Conservation (phyloP, 805 yeast genomes). For the Danielia reshetovae region DNA sequence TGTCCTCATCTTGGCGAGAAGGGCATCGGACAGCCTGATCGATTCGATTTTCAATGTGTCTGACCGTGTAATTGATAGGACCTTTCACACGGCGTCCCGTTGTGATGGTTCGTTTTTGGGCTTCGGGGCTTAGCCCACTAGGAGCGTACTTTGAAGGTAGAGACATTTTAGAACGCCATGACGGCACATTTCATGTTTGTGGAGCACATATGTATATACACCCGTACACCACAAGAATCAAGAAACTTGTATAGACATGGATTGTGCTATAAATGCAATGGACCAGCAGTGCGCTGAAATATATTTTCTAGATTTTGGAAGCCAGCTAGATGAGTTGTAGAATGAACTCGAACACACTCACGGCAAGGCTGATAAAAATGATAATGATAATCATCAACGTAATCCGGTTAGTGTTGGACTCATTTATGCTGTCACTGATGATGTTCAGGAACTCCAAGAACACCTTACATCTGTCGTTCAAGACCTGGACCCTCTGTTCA, state of each 20-base stretch:
- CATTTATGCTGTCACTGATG: slow-evolving; percentile 91
- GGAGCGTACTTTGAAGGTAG: slow-evolving; percentile 39
- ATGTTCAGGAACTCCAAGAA: slow-evolving; percentile 91
- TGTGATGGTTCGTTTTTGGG: slow-evolving; percentile 23
- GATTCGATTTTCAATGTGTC: slow-evolving; percentile 24
- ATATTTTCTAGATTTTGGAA: too few relatives aligned
- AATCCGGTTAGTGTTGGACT: slow-evolving; percentile 84
- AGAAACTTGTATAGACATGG: neutral
- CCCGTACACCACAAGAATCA: neutral
- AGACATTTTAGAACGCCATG: too few relatives aligned
- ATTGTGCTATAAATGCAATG: too few relatives aligned
- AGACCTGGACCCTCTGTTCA: slow-evolving; percentile 89
- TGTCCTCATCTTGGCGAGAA: slow-evolving; percentile 27
- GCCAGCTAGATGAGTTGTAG: slow-evolving; percentile 38
- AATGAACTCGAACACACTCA: slow-evolving; percentile 67
- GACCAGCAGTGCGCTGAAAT: too few relatives aligned
- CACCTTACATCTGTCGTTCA: slow-evolving; percentile 91
- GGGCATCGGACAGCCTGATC: slow-evolving; percentile 15
- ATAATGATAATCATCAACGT: slow-evolving; percentile 86
- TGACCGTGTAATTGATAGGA: slow-evolving; percentile 21
- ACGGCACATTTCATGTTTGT: too few relatives aligned
- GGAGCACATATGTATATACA: too few relatives aligned
- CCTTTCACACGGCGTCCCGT: slow-evolving; percentile 17
- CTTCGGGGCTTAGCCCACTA: slow-evolving; percentile 26
- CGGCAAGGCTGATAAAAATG: slow-evolving; percentile 71